Evolutionary conservation across 2,329 filamentous ascomycete species (phyloP).

Genomic region (Paecilomyces niveus): DNA sequence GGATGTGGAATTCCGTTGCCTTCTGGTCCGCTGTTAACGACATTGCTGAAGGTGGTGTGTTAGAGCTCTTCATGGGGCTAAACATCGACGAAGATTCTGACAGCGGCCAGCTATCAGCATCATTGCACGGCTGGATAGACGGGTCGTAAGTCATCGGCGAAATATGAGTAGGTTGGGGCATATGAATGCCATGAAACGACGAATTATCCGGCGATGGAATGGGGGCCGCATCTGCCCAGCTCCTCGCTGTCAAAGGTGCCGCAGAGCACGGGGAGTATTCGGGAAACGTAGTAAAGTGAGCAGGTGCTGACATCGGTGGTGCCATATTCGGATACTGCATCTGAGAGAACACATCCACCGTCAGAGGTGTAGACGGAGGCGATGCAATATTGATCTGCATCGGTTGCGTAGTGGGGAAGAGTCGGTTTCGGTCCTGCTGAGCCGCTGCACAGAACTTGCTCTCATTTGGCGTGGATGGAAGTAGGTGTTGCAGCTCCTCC

Average conservation of each 20-base stretch:
- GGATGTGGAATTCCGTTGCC: conserved; percentile 35
- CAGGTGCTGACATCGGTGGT: conserved; percentile 36
- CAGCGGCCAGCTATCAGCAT: conserved; percentile 19
- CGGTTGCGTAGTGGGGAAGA: conserved; percentile 32
- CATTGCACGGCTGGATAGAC: conserved; percentile 21
- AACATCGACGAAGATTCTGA: conserved; percentile 25
- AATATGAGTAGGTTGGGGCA: conserved; percentile 27
- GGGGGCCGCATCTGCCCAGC: conserved; percentile 34
- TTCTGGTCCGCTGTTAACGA: conserved; percentile 19
- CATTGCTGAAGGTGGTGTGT: conserved; percentile 16
- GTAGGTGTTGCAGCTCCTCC: conserved; percentile 34
- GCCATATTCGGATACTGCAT: conserved; percentile 30
- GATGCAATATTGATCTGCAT: conserved; percentile 38
- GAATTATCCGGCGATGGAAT: conserved; percentile 34
- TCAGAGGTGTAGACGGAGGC: conserved; percentile 37
- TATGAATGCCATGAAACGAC: conserved; percentile 26
- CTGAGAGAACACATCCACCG: conserved; percentile 29
- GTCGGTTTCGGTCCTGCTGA: conserved; percentile 21
- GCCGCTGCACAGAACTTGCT: conserved; percentile 29
- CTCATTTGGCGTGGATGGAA: conserved; percentile 33
- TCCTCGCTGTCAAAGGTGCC: conserved; percentile 31
- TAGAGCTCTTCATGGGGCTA: conserved; percentile 24
- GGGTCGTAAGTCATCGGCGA: conserved; percentile 32
- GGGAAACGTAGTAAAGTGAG: conserved; percentile 36
- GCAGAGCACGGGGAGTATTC: conserved; percentile 34